phyloP scores from a whole-genome alignment of 2,329 filamentous ascomycete species.

The Exophiala aquamarina region DNA sequence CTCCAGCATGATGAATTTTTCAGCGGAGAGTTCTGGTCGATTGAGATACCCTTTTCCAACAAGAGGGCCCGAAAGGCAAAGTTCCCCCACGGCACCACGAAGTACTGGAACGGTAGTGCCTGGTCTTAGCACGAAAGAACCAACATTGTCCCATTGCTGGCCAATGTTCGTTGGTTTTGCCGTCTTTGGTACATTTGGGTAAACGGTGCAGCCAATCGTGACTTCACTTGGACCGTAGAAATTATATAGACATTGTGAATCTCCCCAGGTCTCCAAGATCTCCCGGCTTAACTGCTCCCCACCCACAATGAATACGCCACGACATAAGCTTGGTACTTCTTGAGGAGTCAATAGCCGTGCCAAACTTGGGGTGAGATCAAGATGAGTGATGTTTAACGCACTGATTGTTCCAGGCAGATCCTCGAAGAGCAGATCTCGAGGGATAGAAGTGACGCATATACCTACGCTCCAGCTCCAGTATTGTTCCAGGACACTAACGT shows the following conservation, averaged over 20 bases:
- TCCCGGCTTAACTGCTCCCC: conserved; percentile 87
- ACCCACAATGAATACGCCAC: conserved; percentile 88
- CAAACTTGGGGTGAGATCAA: conserved; percentile 86
- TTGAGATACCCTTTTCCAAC: conserved; percentile 90
- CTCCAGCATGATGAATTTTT: conserved; percentile 70
- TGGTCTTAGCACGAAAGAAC: conserved; percentile 73
- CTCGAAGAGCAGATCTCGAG: conserved; percentile 80
- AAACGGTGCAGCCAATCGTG: conserved; percentile 91
- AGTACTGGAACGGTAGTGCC: conserved; percentile 70
- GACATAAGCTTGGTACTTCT: conserved; percentile 75
- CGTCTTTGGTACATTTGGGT: conserved; percentile 72
- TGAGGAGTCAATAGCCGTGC: conserved; percentile 75
- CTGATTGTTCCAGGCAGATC: conserved; percentile 74
- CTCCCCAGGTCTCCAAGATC: conserved; percentile 82
- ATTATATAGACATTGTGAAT: conserved; percentile 80
- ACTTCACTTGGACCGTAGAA: conserved; percentile 90
- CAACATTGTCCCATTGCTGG: conserved; percentile 81
- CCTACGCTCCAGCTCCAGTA: conserved; percentile 96
- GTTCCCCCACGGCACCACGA: conserved; percentile 77
- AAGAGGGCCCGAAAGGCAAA: conserved; percentile 82
- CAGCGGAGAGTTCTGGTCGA: conserved; percentile 70
- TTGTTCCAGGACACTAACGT: conserved; percentile 89
- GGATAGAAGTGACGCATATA: conserved; percentile 78
- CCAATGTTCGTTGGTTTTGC: conserved; percentile 88
- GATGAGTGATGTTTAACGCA: conserved; percentile 75